Percentiles rank a stretch among this genome's conserved stretches.
Evolutionary conservation across 2,329 filamentous ascomycete genomes (phyloP).

Genomic region (Aaosphaeria pasadenensis): DNA sequence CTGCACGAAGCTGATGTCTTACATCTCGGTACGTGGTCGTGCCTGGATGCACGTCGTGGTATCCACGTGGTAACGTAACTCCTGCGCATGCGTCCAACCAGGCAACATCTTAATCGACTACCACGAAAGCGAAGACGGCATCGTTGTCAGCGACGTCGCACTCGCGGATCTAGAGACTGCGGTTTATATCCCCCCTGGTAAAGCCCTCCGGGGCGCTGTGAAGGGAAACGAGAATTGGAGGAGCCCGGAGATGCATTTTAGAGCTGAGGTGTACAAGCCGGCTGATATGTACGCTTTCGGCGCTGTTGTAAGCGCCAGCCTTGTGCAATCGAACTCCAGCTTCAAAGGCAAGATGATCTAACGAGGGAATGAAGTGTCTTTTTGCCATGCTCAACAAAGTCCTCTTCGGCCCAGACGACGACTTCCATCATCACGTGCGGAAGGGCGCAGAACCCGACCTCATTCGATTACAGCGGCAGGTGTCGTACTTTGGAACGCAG

Average conservation of each 20-base stretch:
- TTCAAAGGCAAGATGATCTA: too few relatives aligned
- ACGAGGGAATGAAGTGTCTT: constrained; percentile 19
- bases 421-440: constrained; percentile 15
- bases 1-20: constrained; percentile 23
- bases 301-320: constrained; percentile 15
- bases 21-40: constrained; percentile 17
- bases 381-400: constrained; percentile 20
- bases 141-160: constrained; percentile 17
- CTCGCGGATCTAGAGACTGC: constrained; percentile 31
- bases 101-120: constrained; percentile 27
- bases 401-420: constrained; percentile 23
- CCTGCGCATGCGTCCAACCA: constrained; percentile 23
- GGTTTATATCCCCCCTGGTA: constrained; percentile 31
- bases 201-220: constrained; percentile 27
- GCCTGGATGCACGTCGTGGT: background rate
- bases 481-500: constrained; percentile 26
- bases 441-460: constrained; percentile 19
- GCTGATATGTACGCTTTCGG: constrained; percentile 30
- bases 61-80: constrained; percentile 4
- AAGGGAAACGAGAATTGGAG: constrained; percentile 31
- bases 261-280: constrained; percentile 23
- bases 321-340: too few relatives aligned
- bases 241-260: constrained; percentile 27
- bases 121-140: constrained; percentile 6
- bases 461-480: constrained; percentile 25